Conservation (phyloP, 2,329 filamentous ascomycete species). For the Pestalotiopsis sp. region DNA sequence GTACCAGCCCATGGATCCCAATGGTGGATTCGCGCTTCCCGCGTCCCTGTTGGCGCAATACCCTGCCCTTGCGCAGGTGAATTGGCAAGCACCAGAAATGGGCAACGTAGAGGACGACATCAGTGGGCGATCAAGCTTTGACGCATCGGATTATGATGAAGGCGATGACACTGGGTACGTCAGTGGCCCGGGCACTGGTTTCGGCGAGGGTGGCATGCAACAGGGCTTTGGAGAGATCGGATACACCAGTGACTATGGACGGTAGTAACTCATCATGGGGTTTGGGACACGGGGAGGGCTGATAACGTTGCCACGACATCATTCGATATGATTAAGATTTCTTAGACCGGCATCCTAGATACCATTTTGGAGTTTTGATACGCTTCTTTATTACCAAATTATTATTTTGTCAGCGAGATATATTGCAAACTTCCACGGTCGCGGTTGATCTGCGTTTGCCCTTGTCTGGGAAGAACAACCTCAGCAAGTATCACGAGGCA, state of each 20-base stretch:
- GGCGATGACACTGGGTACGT: conserved; percentile 72
- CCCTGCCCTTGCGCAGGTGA: conserved; percentile 86
- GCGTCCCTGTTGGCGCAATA: conserved; percentile 89
- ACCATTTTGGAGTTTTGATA: conserved; percentile 29
- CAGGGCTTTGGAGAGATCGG: conserved; percentile 59
- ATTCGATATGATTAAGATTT: conserved; percentile 5
- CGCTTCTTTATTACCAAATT: background rate
- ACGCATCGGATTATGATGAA: conserved; percentile 77
- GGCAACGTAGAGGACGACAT: conserved; percentile 75
- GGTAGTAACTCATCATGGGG: conserved; percentile 31
- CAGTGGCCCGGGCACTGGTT: conserved; percentile 63
- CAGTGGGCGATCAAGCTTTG: conserved; percentile 81
- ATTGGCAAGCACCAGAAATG: conserved; percentile 72
- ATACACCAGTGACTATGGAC: conserved; percentile 55
- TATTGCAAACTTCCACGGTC: background rate
- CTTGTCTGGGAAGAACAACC: background rate
- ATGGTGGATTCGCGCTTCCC: conserved; percentile 72
- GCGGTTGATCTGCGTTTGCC: background rate
- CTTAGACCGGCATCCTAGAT: conserved; percentile 26
- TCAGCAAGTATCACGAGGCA: too few species aligned
- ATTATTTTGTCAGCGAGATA: background rate
- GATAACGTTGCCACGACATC: conserved; percentile 6
- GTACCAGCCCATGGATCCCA: conserved; percentile 61
- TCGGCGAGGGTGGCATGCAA: conserved; percentile 57
- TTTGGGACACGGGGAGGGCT: background rate